Percentiles rank a stretch among this genome's conserved stretches.
Evolutionary conservation across 2,329 filamentous ascomycete species (phyloP).

Genomic region (Hirsutella thompsonii): DNA sequence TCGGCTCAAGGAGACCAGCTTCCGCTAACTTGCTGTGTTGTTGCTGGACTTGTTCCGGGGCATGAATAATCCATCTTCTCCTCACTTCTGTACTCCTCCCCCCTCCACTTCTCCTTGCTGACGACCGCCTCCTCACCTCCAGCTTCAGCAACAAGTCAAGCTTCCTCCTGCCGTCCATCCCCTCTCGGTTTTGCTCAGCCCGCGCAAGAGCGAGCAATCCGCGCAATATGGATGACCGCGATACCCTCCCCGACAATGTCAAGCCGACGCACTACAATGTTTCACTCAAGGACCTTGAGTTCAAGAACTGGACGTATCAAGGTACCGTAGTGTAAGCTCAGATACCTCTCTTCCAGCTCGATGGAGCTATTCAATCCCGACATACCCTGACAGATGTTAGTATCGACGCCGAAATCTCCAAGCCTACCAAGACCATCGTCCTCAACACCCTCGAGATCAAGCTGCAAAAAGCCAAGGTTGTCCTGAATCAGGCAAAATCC

Average conservation of each 20-base stretch:
- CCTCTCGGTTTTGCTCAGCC: slow-evolving; percentile 20
- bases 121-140: background rate
- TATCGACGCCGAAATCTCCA: slow-evolving; percentile 62
- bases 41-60: slow-evolving; percentile 8
- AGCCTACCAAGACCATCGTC: slow-evolving; percentile 61
- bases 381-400: slow-evolving; percentile 20
- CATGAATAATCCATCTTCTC: no score
- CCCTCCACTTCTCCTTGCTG: no score
- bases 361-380: background rate
- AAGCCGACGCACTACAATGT: slow-evolving; percentile 81
- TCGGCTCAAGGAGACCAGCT: background rate
- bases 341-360: background rate
- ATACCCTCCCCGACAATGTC: slow-evolving; percentile 49
- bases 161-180: slow-evolving; percentile 4
- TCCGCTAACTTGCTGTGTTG: slow-evolving; percentile 1
- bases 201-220: slow-evolving; percentile 21
- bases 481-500: slow-evolving; percentile 42
- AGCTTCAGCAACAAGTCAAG: background rate
- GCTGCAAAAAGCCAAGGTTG: slow-evolving; percentile 52
- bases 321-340: slow-evolving; percentile 54
- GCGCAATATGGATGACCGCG: slow-evolving; percentile 41
- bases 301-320: slow-evolving; percentile 61
- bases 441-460: slow-evolving; percentile 80
- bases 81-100: no score
- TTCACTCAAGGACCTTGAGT: slow-evolving; percentile 71